Percentiles rank a stretch among this genome's conserved stretches.
phyloP scores from a whole-genome alignment of 805 yeast species.

The Yarrowia bubula region DNA sequence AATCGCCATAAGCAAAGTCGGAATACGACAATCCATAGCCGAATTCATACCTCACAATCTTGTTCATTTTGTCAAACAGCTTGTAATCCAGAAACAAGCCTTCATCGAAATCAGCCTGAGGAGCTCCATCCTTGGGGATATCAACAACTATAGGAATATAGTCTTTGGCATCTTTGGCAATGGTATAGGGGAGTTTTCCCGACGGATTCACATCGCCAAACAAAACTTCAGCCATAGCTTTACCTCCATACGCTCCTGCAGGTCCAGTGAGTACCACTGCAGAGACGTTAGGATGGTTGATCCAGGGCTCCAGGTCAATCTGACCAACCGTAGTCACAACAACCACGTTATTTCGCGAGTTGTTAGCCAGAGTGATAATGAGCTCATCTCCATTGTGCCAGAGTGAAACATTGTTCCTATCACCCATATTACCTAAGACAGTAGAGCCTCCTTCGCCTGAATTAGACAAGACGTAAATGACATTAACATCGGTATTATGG shows the following conservation, averaged over 20 bases:
- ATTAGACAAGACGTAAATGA: conserved; percentile 53
- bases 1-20: conserved; percentile 39
- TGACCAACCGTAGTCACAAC: conserved; percentile 61
- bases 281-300: conserved; percentile 57
- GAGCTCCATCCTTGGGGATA: conserved; percentile 40
- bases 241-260: conserved; percentile 55
- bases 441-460: conserved; percentile 54
- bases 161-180: conserved; percentile 52
- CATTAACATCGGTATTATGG: conserved; percentile 45
- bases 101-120: conserved; percentile 41
- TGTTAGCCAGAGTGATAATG: conserved; percentile 49
- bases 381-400: conserved; percentile 61
- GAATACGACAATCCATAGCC: conserved; percentile 63
- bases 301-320: conserved; percentile 54
- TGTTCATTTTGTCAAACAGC: conserved; percentile 54
- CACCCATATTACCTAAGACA: conserved; percentile 53
- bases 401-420: conserved; percentile 50
- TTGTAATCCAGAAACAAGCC: conserved; percentile 57
- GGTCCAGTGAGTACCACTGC: conserved; percentile 58
- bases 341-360: conserved; percentile 55
- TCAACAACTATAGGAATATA: conserved; percentile 50
- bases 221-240: conserved; percentile 55
- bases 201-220: conserved; percentile 64
- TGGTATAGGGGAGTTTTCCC: conserved; percentile 62
- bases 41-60: conserved; percentile 59